Evolutionary conservation across 2,329 filamentous ascomycete species (phyloP), one percentile per base, ranked within the genome.

Genomic region (Sporothrix curviconia): DNA sequence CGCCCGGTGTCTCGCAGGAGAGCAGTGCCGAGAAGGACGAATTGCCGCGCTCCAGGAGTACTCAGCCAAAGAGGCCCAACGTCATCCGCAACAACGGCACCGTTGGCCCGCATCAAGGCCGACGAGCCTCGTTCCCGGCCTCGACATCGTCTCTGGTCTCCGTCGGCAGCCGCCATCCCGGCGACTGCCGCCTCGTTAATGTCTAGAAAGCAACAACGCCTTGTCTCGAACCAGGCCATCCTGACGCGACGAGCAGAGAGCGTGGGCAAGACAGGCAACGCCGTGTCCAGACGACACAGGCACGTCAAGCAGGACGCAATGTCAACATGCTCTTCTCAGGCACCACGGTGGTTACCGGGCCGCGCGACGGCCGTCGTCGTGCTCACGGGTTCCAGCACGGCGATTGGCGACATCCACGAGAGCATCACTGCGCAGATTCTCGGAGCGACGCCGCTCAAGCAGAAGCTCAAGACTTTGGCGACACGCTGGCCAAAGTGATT

Each of bases 381-480:
- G 61, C 74, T 95, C 68, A 99, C 94, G 17, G 94, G 94, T 64
- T 81, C 85, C 49, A 89, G 84, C 67, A 99, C 94, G 25, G 94
- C 94, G 37, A 99, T 99, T 73, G 94, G 94, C 66, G 94, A 96
- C 71, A 99, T 99, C 63, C 94, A 99, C 70, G 94, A 97, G 75
- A 97, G 92, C 77, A 99, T 99, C 69, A 92, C 91, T 7, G 88
- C 92, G 37, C 95, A 99, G 73, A 99, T 99, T 67, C 97, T 92
- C 22, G 92, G 96, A 70, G 94, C 94, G 0, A 99, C 94, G 0
- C 94, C 94, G 14, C 75, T 99, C 65, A 99, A 99, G 79, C 90
- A 99, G 79, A 99, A 99, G 78, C 81, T 99, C 62, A 96, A 99
- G 92, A 97, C 67, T 99, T 99, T 69, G 95, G 94, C 62, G 94